Evolutionary conservation across 768 basidiomycete genomes (phyloP).

Genomic region (Lactarius trivialis): DNA sequence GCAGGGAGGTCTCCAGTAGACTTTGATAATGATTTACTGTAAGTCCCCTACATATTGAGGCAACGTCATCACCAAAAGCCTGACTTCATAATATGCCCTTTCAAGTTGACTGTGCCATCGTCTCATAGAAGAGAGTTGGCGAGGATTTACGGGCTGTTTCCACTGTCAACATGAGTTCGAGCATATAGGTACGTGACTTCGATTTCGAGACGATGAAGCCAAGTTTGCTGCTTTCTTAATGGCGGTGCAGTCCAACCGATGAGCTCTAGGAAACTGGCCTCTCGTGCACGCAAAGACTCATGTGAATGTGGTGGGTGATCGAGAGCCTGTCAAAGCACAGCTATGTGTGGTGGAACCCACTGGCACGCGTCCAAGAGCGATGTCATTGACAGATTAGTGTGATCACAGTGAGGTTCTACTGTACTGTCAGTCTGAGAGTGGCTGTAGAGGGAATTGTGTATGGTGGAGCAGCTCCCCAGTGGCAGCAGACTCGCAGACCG

Average conservation of each 20-base stretch:
- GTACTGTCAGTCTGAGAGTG: neutral
- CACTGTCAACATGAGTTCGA: neutral
- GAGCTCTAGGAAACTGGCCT: neutral
- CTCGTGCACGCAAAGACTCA: neutral
- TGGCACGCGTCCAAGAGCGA: neutral
- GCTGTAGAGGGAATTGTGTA: too few relatives aligned
- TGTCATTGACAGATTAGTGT: neutral
- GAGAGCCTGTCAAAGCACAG: constrained; percentile 4
- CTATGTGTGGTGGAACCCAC: too few relatives aligned
- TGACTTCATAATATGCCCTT: neutral
- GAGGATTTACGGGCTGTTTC: neutral
- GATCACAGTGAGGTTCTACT: neutral
- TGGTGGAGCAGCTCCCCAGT: too few relatives aligned
- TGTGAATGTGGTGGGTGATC: neutral
- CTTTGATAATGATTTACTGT: neutral
- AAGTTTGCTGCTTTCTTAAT: neutral
- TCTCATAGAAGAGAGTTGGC: neutral
- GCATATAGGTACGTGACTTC: neutral
- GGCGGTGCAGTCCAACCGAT: neutral
- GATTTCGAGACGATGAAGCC: neutral
- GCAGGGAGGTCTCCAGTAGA: too few relatives aligned
- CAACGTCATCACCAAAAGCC: neutral
- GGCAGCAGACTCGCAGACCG: neutral
- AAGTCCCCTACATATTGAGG: neutral
- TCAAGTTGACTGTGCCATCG: too few relatives aligned